These are phyloP conservation scores for Hymenoscyphus fructigenus DNA, from an alignment of 2,329 filamentous ascomycete genomes.

Conservation along the genomic window DNA sequence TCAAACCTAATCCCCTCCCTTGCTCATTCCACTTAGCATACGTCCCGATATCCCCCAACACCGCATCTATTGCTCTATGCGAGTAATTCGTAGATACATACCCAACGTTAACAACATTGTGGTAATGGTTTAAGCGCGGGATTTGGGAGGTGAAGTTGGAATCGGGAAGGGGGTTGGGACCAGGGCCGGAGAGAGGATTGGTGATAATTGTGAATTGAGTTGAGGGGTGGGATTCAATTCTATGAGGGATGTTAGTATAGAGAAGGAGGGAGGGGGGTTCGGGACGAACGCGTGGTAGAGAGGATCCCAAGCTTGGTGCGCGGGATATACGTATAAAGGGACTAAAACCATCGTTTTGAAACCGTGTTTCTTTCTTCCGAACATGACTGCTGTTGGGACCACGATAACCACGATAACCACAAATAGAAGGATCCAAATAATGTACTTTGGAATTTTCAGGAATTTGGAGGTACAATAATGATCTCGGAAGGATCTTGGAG, in stretches of 20 bases:
- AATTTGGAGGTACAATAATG: constrained; percentile 6
- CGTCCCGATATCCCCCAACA: constrained; percentile 37
- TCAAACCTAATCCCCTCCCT: constrained; percentile 12
- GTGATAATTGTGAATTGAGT: constrained; percentile 32
- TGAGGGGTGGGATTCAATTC: constrained; percentile 22
- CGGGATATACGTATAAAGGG: background rate
- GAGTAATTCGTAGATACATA: constrained; percentile 41
- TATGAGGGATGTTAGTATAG: constrained; percentile 17
- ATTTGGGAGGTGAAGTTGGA: constrained; percentile 35
- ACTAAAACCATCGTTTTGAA: constrained; percentile 6
- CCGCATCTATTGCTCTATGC: constrained; percentile 29
- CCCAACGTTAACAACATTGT: constrained; percentile 41
- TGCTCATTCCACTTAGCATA: constrained; percentile 38
- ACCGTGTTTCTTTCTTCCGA: constrained; percentile 7
- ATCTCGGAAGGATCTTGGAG: background rate
- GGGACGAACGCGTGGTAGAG: constrained; percentile 22
- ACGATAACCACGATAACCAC: constrained; percentile 14
- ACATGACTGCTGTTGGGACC: constrained; percentile 16
- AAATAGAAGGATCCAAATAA: background rate
- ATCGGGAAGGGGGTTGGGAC: constrained; percentile 34
- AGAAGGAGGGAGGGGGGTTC: constrained; percentile 27
- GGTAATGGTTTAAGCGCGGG: constrained; percentile 38
- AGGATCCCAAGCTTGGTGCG: constrained; percentile 11
- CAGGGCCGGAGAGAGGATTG: constrained; percentile 36
- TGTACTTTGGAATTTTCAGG: constrained; percentile 4